Conservation (phyloP, 2,329 filamentous ascomycete genomes). For the Neurospora sp. region DNA sequence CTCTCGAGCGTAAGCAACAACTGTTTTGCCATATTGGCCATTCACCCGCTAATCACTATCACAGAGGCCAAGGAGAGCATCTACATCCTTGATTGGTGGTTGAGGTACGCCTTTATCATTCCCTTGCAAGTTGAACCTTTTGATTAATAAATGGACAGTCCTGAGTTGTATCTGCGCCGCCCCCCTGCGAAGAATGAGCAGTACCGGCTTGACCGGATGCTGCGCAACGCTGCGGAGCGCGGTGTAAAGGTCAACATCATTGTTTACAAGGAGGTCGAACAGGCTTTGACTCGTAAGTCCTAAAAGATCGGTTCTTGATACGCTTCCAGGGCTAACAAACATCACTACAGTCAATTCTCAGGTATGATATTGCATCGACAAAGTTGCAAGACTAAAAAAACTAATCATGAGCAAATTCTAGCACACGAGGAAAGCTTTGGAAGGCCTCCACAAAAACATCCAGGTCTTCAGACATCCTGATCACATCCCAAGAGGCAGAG, state of each 20-base stretch:
- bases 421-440: constrained; percentile 73
- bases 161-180: constrained; percentile 77
- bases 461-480: constrained; percentile 86
- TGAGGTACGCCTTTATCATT: constrained; percentile 33
- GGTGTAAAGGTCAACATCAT: constrained; percentile 80
- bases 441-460: constrained; percentile 73
- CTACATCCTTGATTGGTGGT: constrained; percentile 86
- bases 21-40: background rate
- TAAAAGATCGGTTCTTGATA: constrained; percentile 21
- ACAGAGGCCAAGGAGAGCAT: constrained; percentile 63
- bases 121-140: background rate
- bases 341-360: constrained; percentile 21
- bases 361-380: constrained; percentile 6
- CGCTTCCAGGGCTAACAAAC: background rate
- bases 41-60: constrained; percentile 7
- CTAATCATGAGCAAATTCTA: constrained; percentile 34
- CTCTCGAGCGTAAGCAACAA: constrained; percentile 49
- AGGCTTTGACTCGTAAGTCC: constrained; percentile 66
- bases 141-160: constrained; percentile 28
- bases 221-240: constrained; percentile 70
- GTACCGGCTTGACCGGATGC: constrained; percentile 76
- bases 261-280: constrained; percentile 85
- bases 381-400: constrained; percentile 19
- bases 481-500: constrained; percentile 66
- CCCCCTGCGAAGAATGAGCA: constrained; percentile 73